Evolutionary conservation across 495 filamentous ascomycete species (phyloP).

Genomic region (Talaromyces adpressus): DNA sequence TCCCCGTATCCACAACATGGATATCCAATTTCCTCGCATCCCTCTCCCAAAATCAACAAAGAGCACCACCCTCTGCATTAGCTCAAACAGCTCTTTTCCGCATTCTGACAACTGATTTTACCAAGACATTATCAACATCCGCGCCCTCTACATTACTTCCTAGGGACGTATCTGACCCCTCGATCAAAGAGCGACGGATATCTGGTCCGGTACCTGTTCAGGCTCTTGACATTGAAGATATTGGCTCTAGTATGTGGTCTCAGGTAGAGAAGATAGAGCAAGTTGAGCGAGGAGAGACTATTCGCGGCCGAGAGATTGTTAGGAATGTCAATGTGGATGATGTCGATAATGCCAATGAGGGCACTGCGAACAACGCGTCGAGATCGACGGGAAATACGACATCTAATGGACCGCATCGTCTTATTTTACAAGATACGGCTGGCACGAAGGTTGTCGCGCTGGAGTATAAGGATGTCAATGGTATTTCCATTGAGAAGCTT

Average conservation of each 20-base stretch:
- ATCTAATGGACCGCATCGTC: constrained; percentile 59
- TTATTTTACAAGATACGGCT: constrained; percentile 73
- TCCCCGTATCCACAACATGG: constrained; percentile 37
- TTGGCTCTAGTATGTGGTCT: constrained; percentile 69
- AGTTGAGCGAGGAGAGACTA: constrained; percentile 73
- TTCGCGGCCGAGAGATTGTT: constrained; percentile 75
- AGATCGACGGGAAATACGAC: constrained; percentile 15
- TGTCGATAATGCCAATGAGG: constrained; percentile 19
- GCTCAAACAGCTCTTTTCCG: constrained; percentile 75
- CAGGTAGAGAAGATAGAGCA: constrained; percentile 84
- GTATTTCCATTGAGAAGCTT: constrained; percentile 56
- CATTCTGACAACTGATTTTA: constrained; percentile 70
- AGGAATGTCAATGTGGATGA: constrained; percentile 54
- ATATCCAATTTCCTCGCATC: constrained; percentile 33
- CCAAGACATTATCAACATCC: constrained; percentile 42
- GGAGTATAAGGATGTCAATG: constrained; percentile 61
- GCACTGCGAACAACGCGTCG: constrained; percentile 9
- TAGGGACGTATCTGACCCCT: constrained; percentile 41
- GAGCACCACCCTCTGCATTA: constrained; percentile 63
- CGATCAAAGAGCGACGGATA: constrained; percentile 47
- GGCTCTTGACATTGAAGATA: constrained; percentile 76
- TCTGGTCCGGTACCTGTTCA: constrained; percentile 63
- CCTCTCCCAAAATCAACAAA: constrained; percentile 31
- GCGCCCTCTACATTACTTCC: constrained; percentile 51
- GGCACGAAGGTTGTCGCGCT: constrained; percentile 65